A percentile compares a stretch with the other conserved stretches of the same genome.
phyloP scores from a whole-genome alignment of 2,329 filamentous ascomycete genomes.

The Diaporthe longicolla region DNA sequence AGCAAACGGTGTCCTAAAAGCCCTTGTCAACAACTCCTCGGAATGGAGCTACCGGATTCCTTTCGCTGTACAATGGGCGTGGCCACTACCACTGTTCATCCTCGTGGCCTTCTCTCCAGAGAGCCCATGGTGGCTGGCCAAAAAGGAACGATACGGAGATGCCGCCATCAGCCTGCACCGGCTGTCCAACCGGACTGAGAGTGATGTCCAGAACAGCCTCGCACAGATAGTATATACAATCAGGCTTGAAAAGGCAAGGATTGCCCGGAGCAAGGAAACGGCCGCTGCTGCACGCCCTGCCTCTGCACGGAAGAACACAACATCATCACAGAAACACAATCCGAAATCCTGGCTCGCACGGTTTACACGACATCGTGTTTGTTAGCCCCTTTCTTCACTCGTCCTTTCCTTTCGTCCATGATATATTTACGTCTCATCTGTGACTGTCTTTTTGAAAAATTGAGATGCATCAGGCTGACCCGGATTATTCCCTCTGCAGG shows the following conservation, averaged over 20 bases:
- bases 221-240: constrained; percentile 33
- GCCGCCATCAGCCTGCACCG: constrained; percentile 55
- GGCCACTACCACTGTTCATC: constrained; percentile 56
- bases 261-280: constrained; percentile 18
- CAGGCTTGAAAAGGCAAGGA: constrained; percentile 39
- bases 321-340: constrained; percentile 2
- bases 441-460: background rate
- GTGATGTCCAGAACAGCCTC: constrained; percentile 31
- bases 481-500: constrained; percentile 51
- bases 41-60: constrained; percentile 56
- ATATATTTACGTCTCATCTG: constrained; percentile 1
- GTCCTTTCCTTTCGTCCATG: background rate
- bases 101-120: constrained; percentile 57
- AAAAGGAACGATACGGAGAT: constrained; percentile 51
- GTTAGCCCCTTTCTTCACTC: constrained; percentile 27
- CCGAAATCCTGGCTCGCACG: constrained; percentile 23
- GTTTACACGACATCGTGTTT: constrained; percentile 35
- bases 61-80: constrained; percentile 58
- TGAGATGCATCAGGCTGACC: constrained; percentile 48
- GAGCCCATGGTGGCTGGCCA: constrained; percentile 61
- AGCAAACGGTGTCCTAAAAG: constrained; percentile 55
- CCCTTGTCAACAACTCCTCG: constrained; percentile 51
- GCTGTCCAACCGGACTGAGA: constrained; percentile 53
- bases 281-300: constrained; percentile 28
- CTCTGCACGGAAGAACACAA: constrained; percentile 23